These are phyloP conservation scores for Cyanidium caldarium DNA, from an alignment of 23 red algal genomes.

Conservation along the genomic window DNA sequence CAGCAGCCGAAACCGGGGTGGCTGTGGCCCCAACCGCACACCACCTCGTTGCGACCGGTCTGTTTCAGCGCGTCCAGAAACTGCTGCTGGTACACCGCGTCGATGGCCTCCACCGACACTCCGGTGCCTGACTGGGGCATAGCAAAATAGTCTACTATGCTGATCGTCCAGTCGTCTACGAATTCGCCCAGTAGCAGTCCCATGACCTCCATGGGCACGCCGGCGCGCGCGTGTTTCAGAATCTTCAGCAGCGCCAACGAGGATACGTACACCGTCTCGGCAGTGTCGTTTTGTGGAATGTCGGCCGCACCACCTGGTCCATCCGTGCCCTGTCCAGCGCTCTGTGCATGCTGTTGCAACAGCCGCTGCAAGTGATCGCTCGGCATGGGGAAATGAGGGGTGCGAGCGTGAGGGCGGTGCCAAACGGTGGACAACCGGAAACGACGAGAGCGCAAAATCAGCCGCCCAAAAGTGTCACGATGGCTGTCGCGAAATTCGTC, in stretches of 20 bases:
- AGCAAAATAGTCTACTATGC: slow-evolving; percentile 95
- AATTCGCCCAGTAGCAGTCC: slow-evolving; percentile 94
- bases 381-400: no score
- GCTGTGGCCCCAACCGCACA: slow-evolving; percentile 95
- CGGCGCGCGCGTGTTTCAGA: slow-evolving; percentile 93
- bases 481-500: no score
- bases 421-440: no score
- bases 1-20: slow-evolving; percentile 98
- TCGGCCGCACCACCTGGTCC: slow-evolving; percentile 24
- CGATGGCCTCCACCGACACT: slow-evolving; percentile 90
- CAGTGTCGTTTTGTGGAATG: slow-evolving; percentile 58
- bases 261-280: slow-evolving; percentile 88
- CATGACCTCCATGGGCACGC: slow-evolving; percentile 99
- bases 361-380: no score
- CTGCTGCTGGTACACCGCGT: slow-evolving; percentile 92
- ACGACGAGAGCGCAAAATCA: no score
- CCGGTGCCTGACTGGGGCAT: slow-evolving; percentile 98
- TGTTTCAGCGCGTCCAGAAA: slow-evolving; percentile 97
- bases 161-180: slow-evolving; percentile 98
- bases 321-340: slow-evolving; percentile 23
- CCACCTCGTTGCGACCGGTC: slow-evolving; percentile 92
- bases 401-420: no score
- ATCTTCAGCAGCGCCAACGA: slow-evolving; percentile 99
- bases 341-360: no score
- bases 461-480: no score